Evolutionary conservation across 805 yeast species (phyloP).

Genomic region (Kazachstania kunashirensis): DNA sequence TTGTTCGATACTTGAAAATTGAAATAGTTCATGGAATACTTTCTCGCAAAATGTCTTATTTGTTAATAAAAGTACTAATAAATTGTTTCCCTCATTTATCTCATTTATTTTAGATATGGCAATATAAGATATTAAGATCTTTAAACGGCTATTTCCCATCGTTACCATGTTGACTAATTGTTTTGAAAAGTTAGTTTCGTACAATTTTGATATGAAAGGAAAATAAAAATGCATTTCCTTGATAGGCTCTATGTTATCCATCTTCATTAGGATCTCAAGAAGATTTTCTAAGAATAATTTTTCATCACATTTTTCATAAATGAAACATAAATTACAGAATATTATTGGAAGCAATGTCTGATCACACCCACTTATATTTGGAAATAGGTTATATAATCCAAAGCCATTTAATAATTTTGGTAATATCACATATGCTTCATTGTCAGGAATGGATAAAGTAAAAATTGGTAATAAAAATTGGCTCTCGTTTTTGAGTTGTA

Average conservation of each 20-base stretch:
- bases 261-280: background rate
- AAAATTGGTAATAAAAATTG: background rate
- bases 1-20: background rate
- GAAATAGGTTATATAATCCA: background rate
- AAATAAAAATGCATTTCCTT: too few relatives aligned
- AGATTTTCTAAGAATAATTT: background rate
- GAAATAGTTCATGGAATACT: background rate
- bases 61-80: conserved; percentile 3
- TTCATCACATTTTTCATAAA: background rate
- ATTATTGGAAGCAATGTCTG: background rate
- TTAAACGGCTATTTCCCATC: background rate
- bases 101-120: background rate
- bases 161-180: background rate
- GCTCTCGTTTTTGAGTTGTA: background rate
- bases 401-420: background rate
- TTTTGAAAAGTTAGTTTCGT: background rate
- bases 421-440: background rate
- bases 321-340: background rate
- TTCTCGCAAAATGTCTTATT: background rate
- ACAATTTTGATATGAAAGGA: too few relatives aligned
- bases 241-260: background rate
- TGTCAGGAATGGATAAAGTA: background rate
- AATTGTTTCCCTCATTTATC: conserved; percentile 2
- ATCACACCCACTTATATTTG: background rate
- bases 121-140: background rate